These are phyloP conservation scores for Alternaria longipes DNA, from an alignment of 2,329 filamentous ascomycete species.

Conservation along the genomic window DNA sequence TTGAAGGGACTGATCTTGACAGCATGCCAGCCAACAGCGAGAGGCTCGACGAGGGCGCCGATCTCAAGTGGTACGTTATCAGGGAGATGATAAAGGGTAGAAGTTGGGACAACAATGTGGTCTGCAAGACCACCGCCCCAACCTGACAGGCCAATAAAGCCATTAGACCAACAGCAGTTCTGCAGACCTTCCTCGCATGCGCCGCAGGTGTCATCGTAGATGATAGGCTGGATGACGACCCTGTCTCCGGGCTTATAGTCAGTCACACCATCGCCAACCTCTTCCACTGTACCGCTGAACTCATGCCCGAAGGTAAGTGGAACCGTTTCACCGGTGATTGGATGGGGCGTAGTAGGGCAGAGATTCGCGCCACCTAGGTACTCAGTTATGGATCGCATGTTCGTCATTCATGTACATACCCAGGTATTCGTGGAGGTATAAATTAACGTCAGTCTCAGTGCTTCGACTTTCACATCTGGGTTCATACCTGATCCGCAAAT, in stretches of 20 bases:
- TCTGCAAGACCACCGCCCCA: conserved; percentile 65
- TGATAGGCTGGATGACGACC: conserved; percentile 63
- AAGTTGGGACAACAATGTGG: conserved; percentile 60
- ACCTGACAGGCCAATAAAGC: conserved; percentile 62
- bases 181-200: conserved; percentile 62
- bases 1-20: conserved; percentile 62
- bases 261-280: conserved; percentile 60
- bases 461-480: no score
- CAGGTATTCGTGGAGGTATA: conserved; percentile 60
- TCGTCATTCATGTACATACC: conserved; percentile 17
- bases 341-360: conserved; percentile 63
- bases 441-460: conserved; percentile 10
- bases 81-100: conserved; percentile 58
- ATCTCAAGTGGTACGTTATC: conserved; percentile 63
- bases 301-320: conserved; percentile 65
- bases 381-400: conserved; percentile 8
- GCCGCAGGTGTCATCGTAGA: conserved; percentile 63
- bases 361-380: conserved; percentile 55
- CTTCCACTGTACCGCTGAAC: conserved; percentile 62
- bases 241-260: conserved; percentile 60
- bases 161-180: conserved; percentile 65
- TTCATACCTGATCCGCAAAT: conserved; percentile 54
- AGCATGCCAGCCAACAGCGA: conserved; percentile 66
- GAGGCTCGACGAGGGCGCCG: conserved; percentile 63
- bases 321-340: conserved; percentile 62